Base-by-base conservation (phyloP, 2,329 filamentous ascomycete genomes). In the Fusarium sp. region DNA sequence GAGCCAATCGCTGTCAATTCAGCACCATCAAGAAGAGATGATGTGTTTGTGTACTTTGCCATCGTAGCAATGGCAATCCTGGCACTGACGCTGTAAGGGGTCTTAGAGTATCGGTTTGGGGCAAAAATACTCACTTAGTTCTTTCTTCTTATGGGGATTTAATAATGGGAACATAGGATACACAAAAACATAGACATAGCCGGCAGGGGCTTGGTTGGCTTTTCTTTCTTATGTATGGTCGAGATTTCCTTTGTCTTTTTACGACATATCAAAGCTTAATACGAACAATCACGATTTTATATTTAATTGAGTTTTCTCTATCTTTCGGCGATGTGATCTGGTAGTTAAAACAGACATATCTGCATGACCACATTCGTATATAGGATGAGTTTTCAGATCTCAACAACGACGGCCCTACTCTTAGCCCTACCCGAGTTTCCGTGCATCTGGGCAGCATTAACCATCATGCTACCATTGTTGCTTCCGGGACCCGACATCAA, bases 371-470 rank as follows among this genome's bases (percentile, higher is more conserved):
- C 28, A 30, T n/a, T 14, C 26, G 26, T 11, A n/a, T 45, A 28
- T 42, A 19, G 23, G 53, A 28, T 10, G 18, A 9, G 25, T 19
- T 48, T 50, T 57, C 61, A 79, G 25, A 80, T 77, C 43, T 80
- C 79, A 26, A 81, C 77, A 2, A 81, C 77, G 13, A 81, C 71
- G 9, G 78, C 78, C 26, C 79, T 71, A 45, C 80, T 84, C 28
- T 80, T 82, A 42, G 86, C 75, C 65, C 79, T 83, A 4, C 85
- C 85, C 2, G 85, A 84, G 62, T 84, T 85, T 13, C 85, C 84
- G 67, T 85, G 79, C 81, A 87, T 86, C 72, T 88, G 85, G 2
- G 82, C 84, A 2, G 86, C 87, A 70, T 89, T 89, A 30, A 89
- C 82, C 81, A 89, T 82, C 26, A 88, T 66, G 11, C 82, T 81